phyloP scores from a whole-genome alignment of 2,329 filamentous ascomycete genomes.

The Pestalotiopsis sp. region DNA sequence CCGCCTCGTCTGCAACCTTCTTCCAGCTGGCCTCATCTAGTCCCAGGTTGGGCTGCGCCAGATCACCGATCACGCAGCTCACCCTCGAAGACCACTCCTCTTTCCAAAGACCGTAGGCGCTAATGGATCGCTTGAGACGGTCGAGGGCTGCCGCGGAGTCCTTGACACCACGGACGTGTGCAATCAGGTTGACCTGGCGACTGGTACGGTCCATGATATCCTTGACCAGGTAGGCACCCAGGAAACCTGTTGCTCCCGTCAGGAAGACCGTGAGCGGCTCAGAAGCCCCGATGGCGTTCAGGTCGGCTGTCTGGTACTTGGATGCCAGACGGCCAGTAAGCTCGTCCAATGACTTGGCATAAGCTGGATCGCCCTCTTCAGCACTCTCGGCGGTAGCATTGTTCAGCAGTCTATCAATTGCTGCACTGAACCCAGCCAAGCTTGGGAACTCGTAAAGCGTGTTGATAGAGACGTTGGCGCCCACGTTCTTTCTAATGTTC shows the following conservation, averaged over 20 bases:
- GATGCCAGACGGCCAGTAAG: conserved; percentile 42
- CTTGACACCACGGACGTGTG: conserved; percentile 72
- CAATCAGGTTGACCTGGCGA: conserved; percentile 65
- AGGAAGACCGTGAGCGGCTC: conserved; percentile 67
- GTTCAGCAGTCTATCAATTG: conserved; percentile 48
- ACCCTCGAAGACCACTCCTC: conserved; percentile 69
- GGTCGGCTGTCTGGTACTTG: conserved; percentile 36
- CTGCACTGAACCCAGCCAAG: conserved; percentile 47
- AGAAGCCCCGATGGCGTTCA: conserved; percentile 18
- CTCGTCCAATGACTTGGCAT: conserved; percentile 53
- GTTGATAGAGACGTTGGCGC: conserved; percentile 65
- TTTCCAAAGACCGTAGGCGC: conserved; percentile 81
- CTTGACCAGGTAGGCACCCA: conserved; percentile 78
- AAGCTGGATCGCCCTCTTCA: conserved; percentile 44
- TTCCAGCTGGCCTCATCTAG: conserved; percentile 70
- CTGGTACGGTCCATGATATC: conserved; percentile 69
- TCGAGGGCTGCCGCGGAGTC: conserved; percentile 61
- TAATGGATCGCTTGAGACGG: conserved; percentile 68
- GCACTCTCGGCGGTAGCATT: conserved; percentile 26
- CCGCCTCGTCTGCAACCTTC: conserved; percentile 64
- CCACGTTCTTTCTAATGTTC: conserved; percentile 51
- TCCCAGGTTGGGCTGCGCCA: conserved; percentile 74
- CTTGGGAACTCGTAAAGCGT: conserved; percentile 69
- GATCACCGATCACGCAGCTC: conserved; percentile 71
- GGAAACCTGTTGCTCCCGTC: conserved; percentile 88